Conservation (phyloP, 805 yeast species). For the Teunomyces barrocoloradensis region DNA sequence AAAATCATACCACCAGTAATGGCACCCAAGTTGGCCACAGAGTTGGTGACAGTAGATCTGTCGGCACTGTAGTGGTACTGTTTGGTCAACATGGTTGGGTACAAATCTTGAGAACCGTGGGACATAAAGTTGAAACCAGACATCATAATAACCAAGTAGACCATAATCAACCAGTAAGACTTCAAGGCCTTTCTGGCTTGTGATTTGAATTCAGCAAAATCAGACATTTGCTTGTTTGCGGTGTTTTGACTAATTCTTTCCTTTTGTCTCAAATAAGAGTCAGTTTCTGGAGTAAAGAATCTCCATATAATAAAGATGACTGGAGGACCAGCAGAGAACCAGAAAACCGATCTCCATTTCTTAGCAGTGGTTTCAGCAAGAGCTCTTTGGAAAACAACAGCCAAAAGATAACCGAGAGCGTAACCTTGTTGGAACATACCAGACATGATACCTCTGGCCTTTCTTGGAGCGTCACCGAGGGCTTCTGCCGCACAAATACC, state of each 20-base stretch:
- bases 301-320: slow-evolving; percentile 59
- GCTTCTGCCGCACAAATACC: slow-evolving; percentile 67
- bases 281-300: slow-evolving; percentile 57
- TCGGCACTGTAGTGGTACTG: slow-evolving; percentile 32
- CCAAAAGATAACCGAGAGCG: slow-evolving; percentile 65
- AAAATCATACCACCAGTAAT: slow-evolving; percentile 42
- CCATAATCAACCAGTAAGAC: slow-evolving; percentile 58
- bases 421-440: slow-evolving; percentile 82
- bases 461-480: slow-evolving; percentile 59
- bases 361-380: slow-evolving; percentile 51
- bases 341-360: slow-evolving; percentile 64
- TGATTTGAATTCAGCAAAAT: slow-evolving; percentile 9
- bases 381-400: slow-evolving; percentile 63
- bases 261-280: slow-evolving; percentile 46
- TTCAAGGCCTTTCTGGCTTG: slow-evolving; percentile 27
- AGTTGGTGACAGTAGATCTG: slow-evolving; percentile 37
- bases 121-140: slow-evolving; percentile 41
- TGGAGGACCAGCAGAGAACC: slow-evolving; percentile 72
- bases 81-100: slow-evolving; percentile 37
- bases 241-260: slow-evolving; percentile 12
- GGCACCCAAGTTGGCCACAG: slow-evolving; percentile 43
- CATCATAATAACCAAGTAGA: slow-evolving; percentile 53
- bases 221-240: slow-evolving; percentile 7
- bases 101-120: slow-evolving; percentile 43
- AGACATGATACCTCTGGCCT: slow-evolving; percentile 57